Evolutionary conservation across 2,329 filamentous ascomycete species (phyloP).

Genomic region (Colletotrichum lini): DNA sequence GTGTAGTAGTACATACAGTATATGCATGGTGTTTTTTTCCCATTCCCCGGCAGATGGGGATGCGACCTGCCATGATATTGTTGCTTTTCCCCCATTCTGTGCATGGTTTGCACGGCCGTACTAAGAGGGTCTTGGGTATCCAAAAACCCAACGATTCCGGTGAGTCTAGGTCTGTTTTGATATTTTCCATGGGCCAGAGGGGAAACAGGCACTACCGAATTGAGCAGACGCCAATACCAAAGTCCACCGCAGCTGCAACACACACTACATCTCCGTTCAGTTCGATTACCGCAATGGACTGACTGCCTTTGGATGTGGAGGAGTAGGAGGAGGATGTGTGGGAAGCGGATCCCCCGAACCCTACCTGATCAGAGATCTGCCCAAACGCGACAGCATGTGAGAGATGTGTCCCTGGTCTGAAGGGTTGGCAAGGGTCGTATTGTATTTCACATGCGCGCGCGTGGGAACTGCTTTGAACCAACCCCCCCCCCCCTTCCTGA

Average conservation of each 20-base stretch:
- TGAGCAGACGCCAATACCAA: not conserved
- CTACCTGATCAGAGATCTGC: constrained; percentile 30
- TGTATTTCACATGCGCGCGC: constrained; percentile 26
- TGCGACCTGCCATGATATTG: not conserved
- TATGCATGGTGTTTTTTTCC: not conserved
- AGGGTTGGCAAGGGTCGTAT: constrained; percentile 2
- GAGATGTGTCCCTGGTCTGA: not conserved
- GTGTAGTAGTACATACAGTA: not conserved
- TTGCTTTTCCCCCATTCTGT: constrained; percentile 5
- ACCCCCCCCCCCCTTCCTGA: not conserved
- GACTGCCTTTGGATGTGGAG: constrained; percentile 14
- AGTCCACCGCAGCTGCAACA: constrained; percentile 24
- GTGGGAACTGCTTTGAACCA: not conserved
- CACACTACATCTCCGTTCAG: constrained; percentile 3
- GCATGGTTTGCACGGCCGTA: constrained; percentile 12
- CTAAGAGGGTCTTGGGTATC: not conserved
- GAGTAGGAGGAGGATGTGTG: not conserved
- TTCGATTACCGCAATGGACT: not conserved
- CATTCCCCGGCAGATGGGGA: constrained; percentile 6
- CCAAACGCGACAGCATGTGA: not conserved
- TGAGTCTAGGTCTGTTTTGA: not conserved
- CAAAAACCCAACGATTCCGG: constrained; percentile 21
- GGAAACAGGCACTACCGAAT: not conserved
- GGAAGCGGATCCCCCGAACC: constrained; percentile 26
- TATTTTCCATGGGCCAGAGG: not conserved